A percentile compares a stretch with the other conserved stretches of the same genome.
Conservation (phyloP, 495 filamentous ascomycete species). For the Immersiella caudata region DNA sequence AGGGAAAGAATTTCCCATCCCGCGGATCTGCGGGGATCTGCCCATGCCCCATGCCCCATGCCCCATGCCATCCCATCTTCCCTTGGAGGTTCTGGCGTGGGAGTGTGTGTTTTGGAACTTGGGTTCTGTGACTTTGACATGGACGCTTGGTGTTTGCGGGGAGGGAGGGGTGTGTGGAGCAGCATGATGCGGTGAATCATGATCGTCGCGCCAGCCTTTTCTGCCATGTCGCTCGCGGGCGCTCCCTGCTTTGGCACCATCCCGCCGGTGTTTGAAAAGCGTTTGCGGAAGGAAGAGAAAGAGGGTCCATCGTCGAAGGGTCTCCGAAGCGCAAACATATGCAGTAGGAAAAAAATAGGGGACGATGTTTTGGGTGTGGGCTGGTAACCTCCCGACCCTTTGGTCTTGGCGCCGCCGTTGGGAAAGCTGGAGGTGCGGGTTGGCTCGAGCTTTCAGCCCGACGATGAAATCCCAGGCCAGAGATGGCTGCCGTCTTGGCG, state of each 20-base stretch:
- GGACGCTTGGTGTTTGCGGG: neutral
- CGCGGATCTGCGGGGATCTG: neutral
- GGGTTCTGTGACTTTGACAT: neutral
- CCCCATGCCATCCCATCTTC: neutral
- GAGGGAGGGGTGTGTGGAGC: neutral
- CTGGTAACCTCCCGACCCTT: neutral
- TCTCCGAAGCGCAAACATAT: neutral
- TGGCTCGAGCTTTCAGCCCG: constrained; percentile 15
- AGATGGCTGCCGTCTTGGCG: constrained; percentile 11
- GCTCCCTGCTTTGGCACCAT: neutral
- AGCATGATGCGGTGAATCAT: constrained; percentile 22
- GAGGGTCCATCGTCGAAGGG: constrained; percentile 3
- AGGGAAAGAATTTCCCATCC: neutral
- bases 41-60: neutral
- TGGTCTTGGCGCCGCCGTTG: constrained; percentile 3
- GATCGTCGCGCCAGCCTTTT: constrained; percentile 19
- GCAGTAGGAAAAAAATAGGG: neutral
- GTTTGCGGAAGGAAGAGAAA: constrained; percentile 15
- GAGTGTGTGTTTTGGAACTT: neutral
- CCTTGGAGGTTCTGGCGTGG: neutral
- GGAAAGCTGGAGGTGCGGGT: neutral
- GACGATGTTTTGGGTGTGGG: neutral
- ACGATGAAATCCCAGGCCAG: neutral
- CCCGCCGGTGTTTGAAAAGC: constrained; percentile 16
- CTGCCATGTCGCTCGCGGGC: neutral